Conservation (phyloP, 2,329 filamentous ascomycete genomes). For the Diaporthe vexans region DNA sequence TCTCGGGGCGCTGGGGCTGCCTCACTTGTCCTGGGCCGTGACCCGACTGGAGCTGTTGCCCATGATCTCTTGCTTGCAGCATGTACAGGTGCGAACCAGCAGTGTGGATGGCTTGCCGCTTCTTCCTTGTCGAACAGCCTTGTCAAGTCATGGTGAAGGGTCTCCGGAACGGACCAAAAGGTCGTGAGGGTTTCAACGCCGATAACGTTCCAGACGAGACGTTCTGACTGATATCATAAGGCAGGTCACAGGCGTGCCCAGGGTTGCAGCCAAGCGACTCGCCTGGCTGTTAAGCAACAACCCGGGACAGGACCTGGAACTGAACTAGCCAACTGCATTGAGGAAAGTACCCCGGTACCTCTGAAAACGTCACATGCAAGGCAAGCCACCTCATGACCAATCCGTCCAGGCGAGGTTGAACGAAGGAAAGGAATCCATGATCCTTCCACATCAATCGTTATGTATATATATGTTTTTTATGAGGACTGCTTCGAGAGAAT, state of each 20-base stretch:
- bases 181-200: conserved; percentile 16
- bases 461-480: background rate
- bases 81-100: conserved; percentile 25
- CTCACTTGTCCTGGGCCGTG: conserved; percentile 87
- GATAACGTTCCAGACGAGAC: conserved; percentile 33
- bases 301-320: background rate
- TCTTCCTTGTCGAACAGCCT: background rate
- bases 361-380: conserved; percentile 24
- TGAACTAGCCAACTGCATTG: background rate
- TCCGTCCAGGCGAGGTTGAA: no score
- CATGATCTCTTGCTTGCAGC: conserved; percentile 54
- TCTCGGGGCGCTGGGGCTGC: conserved; percentile 39
- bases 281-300: background rate
- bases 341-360: background rate
- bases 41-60: conserved; percentile 70
- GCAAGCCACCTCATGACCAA: background rate
- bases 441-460: no score
- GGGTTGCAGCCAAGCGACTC: conserved; percentile 28
- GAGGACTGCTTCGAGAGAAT: background rate
- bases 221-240: conserved; percentile 27
- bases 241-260: conserved; percentile 29
- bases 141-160: conserved; percentile 40
- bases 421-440: background rate
- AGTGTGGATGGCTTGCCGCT: background rate
- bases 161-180: conserved; percentile 3